Conservation (phyloP, 495 filamentous ascomycete genomes). For the Podospora fimiseda region DNA sequence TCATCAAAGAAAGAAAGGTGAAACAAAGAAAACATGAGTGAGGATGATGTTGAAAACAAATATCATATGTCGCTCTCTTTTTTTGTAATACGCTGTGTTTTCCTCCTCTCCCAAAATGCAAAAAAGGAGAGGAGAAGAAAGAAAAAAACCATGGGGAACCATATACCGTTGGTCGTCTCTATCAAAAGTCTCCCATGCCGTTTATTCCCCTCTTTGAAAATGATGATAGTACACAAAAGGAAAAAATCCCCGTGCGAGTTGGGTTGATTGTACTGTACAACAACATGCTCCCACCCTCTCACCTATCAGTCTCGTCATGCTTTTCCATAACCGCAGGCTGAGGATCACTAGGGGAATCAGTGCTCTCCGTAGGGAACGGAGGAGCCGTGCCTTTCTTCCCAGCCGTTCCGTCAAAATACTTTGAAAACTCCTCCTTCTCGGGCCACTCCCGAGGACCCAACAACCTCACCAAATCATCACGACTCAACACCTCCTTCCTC, state of each 20-base stretch:
- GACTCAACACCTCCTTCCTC: constrained; percentile 78
- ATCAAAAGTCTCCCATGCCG: neutral
- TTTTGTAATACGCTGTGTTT: too few relatives aligned
- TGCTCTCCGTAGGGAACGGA: constrained; percentile 45
- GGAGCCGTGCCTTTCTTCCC: constrained; percentile 43
- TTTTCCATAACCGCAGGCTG: constrained; percentile 19
- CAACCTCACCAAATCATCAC: constrained; percentile 86
- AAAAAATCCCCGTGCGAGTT: constrained; percentile 8
- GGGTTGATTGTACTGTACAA: too few relatives aligned
- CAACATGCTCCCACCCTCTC: too few relatives aligned
- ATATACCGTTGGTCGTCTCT: neutral
- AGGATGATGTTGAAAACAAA: too few relatives aligned
- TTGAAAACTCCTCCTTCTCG: constrained; percentile 80
- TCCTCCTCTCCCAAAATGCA: neutral
- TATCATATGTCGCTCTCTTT: too few relatives aligned
- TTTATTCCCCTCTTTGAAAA: constrained; percentile 5
- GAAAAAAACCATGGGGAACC: neutral
- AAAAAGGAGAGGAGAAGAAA: neutral
- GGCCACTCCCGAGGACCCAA: constrained; percentile 76
- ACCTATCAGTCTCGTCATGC: constrained; percentile 5
- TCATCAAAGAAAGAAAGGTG: too few relatives aligned
- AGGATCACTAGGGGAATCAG: constrained; percentile 27
- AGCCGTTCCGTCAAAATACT: constrained; percentile 69
- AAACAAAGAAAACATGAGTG: neutral
- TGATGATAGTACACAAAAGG: constrained; percentile 8